A percentile compares a stretch with the other conserved stretches of the same genome.
Evolutionary conservation across 1,139 yeast species (phyloP).

Genomic region (Zygoascus hellenicus): DNA sequence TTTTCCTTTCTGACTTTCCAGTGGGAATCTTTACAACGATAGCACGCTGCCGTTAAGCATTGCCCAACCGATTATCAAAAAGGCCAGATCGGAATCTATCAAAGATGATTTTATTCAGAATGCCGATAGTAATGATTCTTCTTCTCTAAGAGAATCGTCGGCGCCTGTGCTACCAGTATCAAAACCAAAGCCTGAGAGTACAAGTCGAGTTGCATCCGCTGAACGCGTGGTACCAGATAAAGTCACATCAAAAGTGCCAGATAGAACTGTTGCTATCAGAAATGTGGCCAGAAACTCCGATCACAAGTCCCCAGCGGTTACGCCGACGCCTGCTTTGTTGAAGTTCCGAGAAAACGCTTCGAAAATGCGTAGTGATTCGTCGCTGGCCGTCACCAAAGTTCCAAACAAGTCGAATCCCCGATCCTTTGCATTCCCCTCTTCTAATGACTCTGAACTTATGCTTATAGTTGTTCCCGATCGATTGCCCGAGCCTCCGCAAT

Average conservation of each 20-base stretch:
- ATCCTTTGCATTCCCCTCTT: slow-evolving; percentile 14
- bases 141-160: not conserved
- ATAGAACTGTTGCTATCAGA: too few species aligned
- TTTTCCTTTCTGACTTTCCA: not conserved
- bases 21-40: slow-evolving; percentile 1
- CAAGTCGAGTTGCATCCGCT: too few species aligned
- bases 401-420: slow-evolving; percentile 15
- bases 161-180: not conserved
- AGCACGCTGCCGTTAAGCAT: slow-evolving; percentile 1
- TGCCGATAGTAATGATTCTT: not conserved
- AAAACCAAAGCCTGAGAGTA: too few species aligned
- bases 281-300: too few species aligned
- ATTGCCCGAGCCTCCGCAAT: slow-evolving; percentile 33
- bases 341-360: slow-evolving; percentile 5
- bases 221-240: too few species aligned
- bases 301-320: too few species aligned
- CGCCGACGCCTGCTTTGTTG: not conserved
- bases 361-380: not conserved
- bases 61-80: not conserved
- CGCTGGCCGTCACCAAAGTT: not conserved
- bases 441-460: slow-evolving; percentile 25
- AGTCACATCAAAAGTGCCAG: too few species aligned
- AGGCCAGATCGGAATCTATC: slow-evolving; percentile 1
- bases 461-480: slow-evolving; percentile 33
- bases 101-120: not conserved